These are phyloP conservation scores for Kondoa malvinella DNA, from an alignment of 768 basidiomycete genomes.

Conservation along the genomic window DNA sequence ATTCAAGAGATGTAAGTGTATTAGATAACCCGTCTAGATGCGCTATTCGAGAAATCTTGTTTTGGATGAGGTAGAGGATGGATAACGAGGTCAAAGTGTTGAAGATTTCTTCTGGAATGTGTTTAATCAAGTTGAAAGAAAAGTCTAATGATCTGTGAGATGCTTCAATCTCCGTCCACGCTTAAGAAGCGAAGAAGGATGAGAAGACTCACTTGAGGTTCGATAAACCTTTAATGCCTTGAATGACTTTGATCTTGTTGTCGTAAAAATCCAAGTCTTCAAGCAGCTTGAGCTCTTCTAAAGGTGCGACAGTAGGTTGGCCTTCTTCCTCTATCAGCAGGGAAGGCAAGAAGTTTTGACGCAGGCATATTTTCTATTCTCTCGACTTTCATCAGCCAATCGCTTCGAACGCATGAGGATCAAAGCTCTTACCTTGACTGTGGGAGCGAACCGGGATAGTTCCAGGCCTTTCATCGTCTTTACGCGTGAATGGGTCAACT, in stretches of 20 bases:
- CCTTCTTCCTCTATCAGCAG: conserved; percentile 24
- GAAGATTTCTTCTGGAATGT: conserved; percentile 42
- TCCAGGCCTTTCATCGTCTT: conserved; percentile 21
- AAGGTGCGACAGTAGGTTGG: conserved; percentile 3
- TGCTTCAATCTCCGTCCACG: no score
- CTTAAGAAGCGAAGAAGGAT: no score
- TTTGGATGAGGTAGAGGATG: conserved; percentile 88
- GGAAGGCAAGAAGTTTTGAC: conserved; percentile 26
- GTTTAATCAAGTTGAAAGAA: conserved; percentile 82
- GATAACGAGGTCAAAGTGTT: conserved; percentile 38
- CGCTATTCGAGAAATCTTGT: conserved; percentile 67
- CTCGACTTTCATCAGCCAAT: no score
- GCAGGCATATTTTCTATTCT: conserved; percentile 26
- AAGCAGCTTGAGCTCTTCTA: conserved; percentile 41
- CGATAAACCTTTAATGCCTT: conserved; percentile 42
- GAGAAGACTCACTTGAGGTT: conserved; percentile 31
- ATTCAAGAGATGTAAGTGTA: conserved; percentile 63
- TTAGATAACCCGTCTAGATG: conserved; percentile 43
- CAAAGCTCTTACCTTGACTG: conserved; percentile 7
- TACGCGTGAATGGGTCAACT: conserved; percentile 25
- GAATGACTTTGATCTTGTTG: conserved; percentile 67
- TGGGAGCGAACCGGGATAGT: conserved; percentile 22
- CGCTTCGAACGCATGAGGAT: no score
- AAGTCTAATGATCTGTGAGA: conserved; percentile 58
- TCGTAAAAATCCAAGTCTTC: conserved; percentile 93